A percentile compares a stretch with the other conserved stretches of the same genome.
Evolutionary conservation across 257 asterid species (phyloP).

Genomic region (Haberlea rhodopensis): DNA sequence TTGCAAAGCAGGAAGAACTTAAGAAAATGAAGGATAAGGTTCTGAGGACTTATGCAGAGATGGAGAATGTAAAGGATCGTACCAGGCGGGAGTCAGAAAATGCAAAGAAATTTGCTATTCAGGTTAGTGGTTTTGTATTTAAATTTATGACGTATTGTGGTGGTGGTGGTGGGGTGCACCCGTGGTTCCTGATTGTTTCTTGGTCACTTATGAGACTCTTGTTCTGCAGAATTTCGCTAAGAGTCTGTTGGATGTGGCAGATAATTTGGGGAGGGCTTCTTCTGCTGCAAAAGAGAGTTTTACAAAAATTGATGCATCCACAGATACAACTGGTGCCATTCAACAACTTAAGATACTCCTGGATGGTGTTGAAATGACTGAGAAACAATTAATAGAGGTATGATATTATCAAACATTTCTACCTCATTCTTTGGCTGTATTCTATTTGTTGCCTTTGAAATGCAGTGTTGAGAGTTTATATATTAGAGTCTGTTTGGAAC

Average conservation of each 20-base stretch:
- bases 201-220: constrained; percentile 12
- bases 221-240: constrained; percentile 77
- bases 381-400: constrained; percentile 94
- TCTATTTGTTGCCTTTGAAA: constrained; percentile 14
- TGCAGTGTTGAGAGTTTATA: background rate
- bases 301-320: constrained; percentile 59
- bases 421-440: constrained; percentile 4
- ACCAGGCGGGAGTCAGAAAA: constrained; percentile 80
- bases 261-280: constrained; percentile 43
- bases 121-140: constrained; percentile 39
- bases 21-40: constrained; percentile 65
- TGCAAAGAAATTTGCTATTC: constrained; percentile 77
- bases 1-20: constrained; percentile 53
- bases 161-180: background rate
- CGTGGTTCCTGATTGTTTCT: background rate
- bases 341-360: constrained; percentile 80
- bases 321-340: constrained; percentile 67
- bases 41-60: constrained; percentile 69
- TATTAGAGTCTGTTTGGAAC: background rate
- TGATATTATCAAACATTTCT: too few relatives aligned
- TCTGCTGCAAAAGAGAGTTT: constrained; percentile 77
- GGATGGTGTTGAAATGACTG: constrained; percentile 99
- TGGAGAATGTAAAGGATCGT: constrained; percentile 80
- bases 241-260: constrained; percentile 50
- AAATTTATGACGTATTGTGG: background rate